These are phyloP conservation scores for Termitomyces titanicus DNA, from an alignment of 768 basidiomycete species.

Conservation along the genomic window DNA sequence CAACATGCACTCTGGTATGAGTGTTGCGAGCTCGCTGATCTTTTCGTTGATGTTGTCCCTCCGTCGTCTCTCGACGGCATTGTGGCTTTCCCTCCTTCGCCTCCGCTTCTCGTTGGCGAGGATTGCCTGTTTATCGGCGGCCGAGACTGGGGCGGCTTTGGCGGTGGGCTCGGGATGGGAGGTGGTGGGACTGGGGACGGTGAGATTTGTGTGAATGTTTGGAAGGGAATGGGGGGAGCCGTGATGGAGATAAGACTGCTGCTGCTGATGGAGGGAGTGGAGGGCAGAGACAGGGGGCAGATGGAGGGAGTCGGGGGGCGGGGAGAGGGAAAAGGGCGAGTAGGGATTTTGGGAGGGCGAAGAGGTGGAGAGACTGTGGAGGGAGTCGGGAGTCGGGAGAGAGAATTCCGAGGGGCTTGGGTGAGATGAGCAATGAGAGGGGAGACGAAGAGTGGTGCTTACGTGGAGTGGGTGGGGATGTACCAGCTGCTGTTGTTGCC, in stretches of 20 bases:
- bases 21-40: conserved; percentile 83
- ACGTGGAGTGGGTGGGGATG: conserved; percentile 26
- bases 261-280: conserved; percentile 12
- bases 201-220: conserved; percentile 16
- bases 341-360: conserved; percentile 25
- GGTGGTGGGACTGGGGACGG: neutral
- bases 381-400: conserved; percentile 40
- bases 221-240: conserved; percentile 13
- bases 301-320: conserved; percentile 19
- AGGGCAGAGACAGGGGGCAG: conserved; percentile 20
- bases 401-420: conserved; percentile 28
- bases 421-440: neutral
- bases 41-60: conserved; percentile 96
- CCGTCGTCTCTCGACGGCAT: conserved; percentile 84
- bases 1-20: conserved; percentile 85
- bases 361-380: conserved; percentile 21
- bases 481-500: conserved; percentile 24
- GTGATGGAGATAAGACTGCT: conserved; percentile 5
- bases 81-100: conserved; percentile 81
- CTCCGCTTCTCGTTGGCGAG: conserved; percentile 82
- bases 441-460: conserved; percentile 9
- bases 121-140: conserved; percentile 46
- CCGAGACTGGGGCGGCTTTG: conserved; percentile 1
- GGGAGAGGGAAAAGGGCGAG: conserved; percentile 25
- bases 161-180: conserved; percentile 1